Percentiles rank a stretch among this genome's conserved stretches.
phyloP scores from a whole-genome alignment of 192 early-diverging fungal genomes.

The Mortierella alpina region DNA sequence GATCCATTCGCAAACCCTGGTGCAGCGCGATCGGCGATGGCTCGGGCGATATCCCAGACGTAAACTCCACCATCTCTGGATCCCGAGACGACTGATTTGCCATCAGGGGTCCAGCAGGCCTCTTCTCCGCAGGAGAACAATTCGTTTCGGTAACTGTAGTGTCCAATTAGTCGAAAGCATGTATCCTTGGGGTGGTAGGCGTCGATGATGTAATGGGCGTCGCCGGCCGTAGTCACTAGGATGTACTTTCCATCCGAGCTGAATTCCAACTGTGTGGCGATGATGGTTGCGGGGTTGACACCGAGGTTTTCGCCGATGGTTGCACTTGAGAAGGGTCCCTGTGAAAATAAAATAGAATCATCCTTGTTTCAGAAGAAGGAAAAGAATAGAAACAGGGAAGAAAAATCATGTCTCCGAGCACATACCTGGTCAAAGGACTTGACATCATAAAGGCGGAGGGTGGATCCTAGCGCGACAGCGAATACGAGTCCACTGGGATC shows the following conservation, averaged over 20 bases:
- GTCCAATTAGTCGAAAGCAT: constrained; percentile 56
- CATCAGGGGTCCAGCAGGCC: constrained; percentile 77
- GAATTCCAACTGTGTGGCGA: constrained; percentile 76
- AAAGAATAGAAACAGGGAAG: background rate
- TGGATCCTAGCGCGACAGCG: constrained; percentile 61
- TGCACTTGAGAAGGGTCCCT: constrained; percentile 61
- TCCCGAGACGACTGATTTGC: constrained; percentile 75
- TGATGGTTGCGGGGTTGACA: constrained; percentile 10
- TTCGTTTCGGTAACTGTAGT: constrained; percentile 43
- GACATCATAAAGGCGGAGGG: constrained; percentile 80
- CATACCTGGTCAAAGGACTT: constrained; percentile 63
- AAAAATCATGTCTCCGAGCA: background rate
- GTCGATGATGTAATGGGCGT: constrained; percentile 74
- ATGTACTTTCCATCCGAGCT: constrained; percentile 81
- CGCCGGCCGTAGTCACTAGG: constrained; percentile 70
- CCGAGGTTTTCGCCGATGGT: constrained; percentile 23
- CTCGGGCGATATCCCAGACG: constrained; percentile 70
- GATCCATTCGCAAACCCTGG: constrained; percentile 13
- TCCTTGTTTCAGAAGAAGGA: background rate
- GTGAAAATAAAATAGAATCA: background rate
- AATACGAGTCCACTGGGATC: constrained; percentile 87
- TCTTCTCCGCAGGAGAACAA: constrained; percentile 56
- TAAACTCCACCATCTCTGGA: constrained; percentile 73
- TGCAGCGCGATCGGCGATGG: constrained; percentile 47
- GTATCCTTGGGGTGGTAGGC: constrained; percentile 65